Evolutionary conservation across 1,284 basidiomycete species (phyloP).

Genomic region (Vanrija sp.): DNA sequence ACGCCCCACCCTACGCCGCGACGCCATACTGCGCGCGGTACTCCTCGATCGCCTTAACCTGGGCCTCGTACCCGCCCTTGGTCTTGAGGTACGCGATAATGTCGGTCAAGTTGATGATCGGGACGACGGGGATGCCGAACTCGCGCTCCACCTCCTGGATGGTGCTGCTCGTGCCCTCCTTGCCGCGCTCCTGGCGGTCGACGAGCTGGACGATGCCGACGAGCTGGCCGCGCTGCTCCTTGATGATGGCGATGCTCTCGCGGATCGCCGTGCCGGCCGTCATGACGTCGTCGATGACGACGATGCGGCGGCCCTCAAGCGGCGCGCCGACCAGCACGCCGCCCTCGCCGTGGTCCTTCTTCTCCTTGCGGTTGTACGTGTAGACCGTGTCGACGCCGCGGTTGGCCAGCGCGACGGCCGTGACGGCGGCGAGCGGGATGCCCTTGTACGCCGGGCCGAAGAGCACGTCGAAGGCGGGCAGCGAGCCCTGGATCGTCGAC

Average conservation of each 20-base stretch:
- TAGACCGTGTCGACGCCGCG: conserved; percentile 36
- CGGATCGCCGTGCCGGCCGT: conserved; percentile 91
- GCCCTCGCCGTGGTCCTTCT: conserved; percentile 95
- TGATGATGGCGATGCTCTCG: conserved; percentile 69
- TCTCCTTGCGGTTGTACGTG: conserved; percentile 93
- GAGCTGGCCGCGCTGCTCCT: conserved; percentile 63
- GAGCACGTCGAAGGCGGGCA: conserved; percentile 78
- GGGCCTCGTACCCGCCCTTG: conserved; percentile 59
- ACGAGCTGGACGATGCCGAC: conserved; percentile 88
- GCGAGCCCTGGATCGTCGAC: conserved; percentile 49
- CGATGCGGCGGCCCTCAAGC: conserved; percentile 75
- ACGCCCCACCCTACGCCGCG: conserved; percentile 6
- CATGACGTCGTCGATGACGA: conserved; percentile 94
- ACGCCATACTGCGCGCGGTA: conserved; percentile 78
- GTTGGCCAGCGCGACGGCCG: conserved; percentile 63
- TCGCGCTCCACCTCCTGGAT: conserved; percentile 80
- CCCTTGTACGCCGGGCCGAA: conserved; percentile 99
- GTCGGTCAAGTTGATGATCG: conserved; percentile 76
- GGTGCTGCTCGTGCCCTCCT: conserved; percentile 58
- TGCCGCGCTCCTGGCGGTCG: conserved; percentile 83
- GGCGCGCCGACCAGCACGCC: conserved; percentile 84
- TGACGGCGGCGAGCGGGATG: conserved; percentile 87
- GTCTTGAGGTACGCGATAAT: conserved; percentile 76
- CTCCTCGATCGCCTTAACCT: conserved; percentile 69
- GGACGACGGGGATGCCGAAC: conserved; percentile 64